Evolutionary conservation across 2,329 filamentous ascomycete genomes (phyloP), one percentile per base, ranked within the genome.

Genomic region (Tricladium varicosporioides): DNA sequence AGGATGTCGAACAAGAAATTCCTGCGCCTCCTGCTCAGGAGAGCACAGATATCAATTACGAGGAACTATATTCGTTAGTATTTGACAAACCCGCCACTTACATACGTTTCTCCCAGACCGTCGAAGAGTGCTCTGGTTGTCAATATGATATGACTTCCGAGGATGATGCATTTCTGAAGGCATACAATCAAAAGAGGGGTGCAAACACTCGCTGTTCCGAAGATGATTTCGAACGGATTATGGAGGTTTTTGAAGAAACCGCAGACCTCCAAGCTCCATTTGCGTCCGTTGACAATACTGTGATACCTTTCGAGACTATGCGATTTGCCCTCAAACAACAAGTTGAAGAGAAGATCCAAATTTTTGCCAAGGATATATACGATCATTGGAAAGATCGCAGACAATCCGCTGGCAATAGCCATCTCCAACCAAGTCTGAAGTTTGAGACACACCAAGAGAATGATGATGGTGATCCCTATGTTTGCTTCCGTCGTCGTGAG

Each of bases 31-130:
- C 84, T 66, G 82, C 84, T 13, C 73, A 85, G 69, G 78, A 85
- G 74, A 85, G 82, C 67, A 56, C 76, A 63, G 76, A 80, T 63
- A 78, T 93, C 74, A 84, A 91, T 74, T 99, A 97, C 86, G 91
- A 95, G 74, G 84, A 88, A 68, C 83, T 97, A 67, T 97, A 97
- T 72, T 84, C 88, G 50, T 85, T 83, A 63, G 78, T 80, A 57
- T 97, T 93, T 75, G 83, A 86, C 68, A 88, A 95, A 73, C 92
- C 94, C 52, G 86, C 87, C 60, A 94, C 92, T 60, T 97, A 97
- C 75, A 96, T 99, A 72, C 91, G 93, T 63, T 97, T 96, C 77
- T 97, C 94, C 63, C 93, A 96, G 65, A 99, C 94, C 2, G 93
- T 99, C 60, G 94, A 99, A 76, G 94, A 99, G 75, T 96, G 89